Evolutionary conservation across 345 rosid species (phyloP).

Genomic region (Eutrema heterophyllum): DNA sequence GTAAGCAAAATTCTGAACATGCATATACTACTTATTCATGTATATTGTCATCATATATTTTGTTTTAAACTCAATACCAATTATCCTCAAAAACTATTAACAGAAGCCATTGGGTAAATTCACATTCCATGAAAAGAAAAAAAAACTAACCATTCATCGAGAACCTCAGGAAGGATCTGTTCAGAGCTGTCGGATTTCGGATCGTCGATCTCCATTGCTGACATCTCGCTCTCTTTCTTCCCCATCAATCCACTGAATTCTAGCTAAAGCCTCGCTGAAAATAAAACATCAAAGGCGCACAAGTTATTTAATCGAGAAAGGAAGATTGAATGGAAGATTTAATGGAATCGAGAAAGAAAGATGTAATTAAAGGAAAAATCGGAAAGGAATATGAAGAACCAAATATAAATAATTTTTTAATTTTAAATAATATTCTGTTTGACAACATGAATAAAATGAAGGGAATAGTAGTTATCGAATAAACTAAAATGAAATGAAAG

Average conservation of each 20-base stretch:
- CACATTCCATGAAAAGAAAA: background rate
- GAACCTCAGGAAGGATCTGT: slow-evolving; percentile 60
- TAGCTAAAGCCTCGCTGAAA: background rate
- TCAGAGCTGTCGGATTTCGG: slow-evolving; percentile 45
- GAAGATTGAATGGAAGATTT: too few relatives aligned
- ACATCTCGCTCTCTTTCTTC: slow-evolving; percentile 40
- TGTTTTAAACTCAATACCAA: background rate
- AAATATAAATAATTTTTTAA: too few relatives aligned
- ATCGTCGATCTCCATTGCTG: slow-evolving; percentile 78
- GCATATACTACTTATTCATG: background rate
- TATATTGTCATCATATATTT: background rate
- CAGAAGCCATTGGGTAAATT: background rate
- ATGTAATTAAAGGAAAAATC: too few relatives aligned
- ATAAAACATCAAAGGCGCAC: background rate
- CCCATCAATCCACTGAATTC: slow-evolving; percentile 32
- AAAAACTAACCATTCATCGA: slow-evolving; percentile 66
- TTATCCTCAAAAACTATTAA: background rate
- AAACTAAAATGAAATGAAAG: too few relatives aligned
- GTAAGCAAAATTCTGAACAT: background rate
- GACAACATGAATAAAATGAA: too few relatives aligned
- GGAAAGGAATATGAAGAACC: too few relatives aligned
- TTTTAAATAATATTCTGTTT: too few relatives aligned
- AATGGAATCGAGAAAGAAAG: too few relatives aligned
- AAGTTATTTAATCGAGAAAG: too few relatives aligned
- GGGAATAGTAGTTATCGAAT: too few relatives aligned